These are phyloP conservation scores for Fagus crenata DNA, from an alignment of 306 rosid genomes.

Conservation along the genomic window DNA sequence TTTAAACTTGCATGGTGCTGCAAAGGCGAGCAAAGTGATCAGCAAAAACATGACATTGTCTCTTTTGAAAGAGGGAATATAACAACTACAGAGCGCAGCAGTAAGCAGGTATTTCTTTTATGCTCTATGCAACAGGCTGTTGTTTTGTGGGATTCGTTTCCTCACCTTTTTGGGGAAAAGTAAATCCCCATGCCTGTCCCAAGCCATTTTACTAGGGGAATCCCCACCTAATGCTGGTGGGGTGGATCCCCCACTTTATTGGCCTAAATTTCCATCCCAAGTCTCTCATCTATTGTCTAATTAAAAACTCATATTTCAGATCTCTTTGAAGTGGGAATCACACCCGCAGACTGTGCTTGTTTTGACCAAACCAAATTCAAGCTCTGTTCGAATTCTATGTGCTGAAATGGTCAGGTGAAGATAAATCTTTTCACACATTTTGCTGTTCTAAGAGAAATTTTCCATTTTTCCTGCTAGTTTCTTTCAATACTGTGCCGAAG, in stretches of 20 bases:
- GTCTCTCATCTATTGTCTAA: conserved; percentile 33
- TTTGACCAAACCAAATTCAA: conserved; percentile 88
- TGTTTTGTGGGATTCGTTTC: conserved; percentile 5
- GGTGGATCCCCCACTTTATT: background rate
- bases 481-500: conserved; percentile 3
- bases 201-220: no score
- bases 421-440: conserved; percentile 18
- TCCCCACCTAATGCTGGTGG: background rate
- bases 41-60: conserved; percentile 86
- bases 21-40: conserved; percentile 83
- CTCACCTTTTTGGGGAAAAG: no score
- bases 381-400: conserved; percentile 77
- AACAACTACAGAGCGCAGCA: conserved; percentile 93
- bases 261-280: background rate
- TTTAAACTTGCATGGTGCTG: conserved; percentile 91
- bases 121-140: conserved; percentile 25
- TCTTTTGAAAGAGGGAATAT: conserved; percentile 95
- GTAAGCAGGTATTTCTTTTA: conserved; percentile 72
- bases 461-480: background rate
- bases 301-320: conserved; percentile 57
- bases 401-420: conserved; percentile 85
- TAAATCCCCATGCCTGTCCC: no score
- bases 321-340: conserved; percentile 94
- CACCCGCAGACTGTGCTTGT: conserved; percentile 85
- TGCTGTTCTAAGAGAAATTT: conserved; percentile 17